These are phyloP conservation scores for Colletotrichum cuscutae DNA, from an alignment of 2,329 filamentous ascomycete genomes.

Conservation along the genomic window DNA sequence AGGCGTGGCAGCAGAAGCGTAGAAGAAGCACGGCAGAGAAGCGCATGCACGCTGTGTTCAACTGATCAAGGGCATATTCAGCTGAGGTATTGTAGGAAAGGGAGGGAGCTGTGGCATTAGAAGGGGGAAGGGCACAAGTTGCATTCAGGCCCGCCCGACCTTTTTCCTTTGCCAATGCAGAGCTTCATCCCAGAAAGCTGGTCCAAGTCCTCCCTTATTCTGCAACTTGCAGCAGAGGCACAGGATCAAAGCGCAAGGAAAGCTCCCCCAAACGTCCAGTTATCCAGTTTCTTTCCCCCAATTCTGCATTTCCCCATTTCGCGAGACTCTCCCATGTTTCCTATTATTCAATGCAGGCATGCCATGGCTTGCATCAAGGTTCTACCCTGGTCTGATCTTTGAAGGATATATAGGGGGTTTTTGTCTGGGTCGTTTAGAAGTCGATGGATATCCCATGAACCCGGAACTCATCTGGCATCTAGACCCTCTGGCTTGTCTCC, in stretches of 20 bases:
- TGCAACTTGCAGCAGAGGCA: neutral
- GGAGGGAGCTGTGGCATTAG: neutral
- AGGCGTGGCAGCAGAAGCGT: neutral
- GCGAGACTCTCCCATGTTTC: slow-evolving; percentile 22
- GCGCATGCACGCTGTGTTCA: slow-evolving; percentile 27
- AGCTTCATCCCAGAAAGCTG: slow-evolving; percentile 10
- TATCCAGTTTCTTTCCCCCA: neutral
- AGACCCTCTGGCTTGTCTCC: neutral
- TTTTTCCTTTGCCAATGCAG: neutral
- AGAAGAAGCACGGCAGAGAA: neutral
- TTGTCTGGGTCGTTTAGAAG: neutral
- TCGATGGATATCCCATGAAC: neutral
- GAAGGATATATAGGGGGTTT: neutral
- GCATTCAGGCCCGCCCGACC: slow-evolving; percentile 3
- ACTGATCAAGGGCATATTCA: slow-evolving; percentile 13
- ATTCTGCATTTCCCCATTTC: slow-evolving; percentile 20
- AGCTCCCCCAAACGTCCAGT: neutral
- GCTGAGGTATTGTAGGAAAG: neutral
- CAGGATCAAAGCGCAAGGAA: slow-evolving; percentile 6
- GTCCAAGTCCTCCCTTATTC: neutral
- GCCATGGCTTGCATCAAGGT: slow-evolving; percentile 22
- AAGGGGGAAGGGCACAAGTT: slow-evolving; percentile 14
- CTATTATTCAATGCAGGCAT: slow-evolving; percentile 16
- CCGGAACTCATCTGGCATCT: neutral
- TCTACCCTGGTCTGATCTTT: slow-evolving; percentile 18